Base-by-base conservation (phyloP, 2,329 filamentous ascomycete species). In the Shiraia bambusicola region DNA sequence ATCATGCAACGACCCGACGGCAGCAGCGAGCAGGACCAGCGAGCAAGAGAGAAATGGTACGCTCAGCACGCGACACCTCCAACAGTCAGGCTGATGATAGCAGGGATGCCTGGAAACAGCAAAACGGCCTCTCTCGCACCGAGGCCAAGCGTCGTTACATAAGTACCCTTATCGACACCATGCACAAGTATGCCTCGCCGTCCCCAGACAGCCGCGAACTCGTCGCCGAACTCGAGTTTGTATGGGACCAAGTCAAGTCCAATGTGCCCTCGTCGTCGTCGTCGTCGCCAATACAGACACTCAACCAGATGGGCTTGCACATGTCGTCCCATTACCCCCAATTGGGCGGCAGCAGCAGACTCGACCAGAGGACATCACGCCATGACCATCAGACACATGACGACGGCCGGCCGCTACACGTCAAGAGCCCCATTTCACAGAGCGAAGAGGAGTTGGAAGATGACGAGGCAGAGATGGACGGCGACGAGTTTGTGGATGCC, bases 231-330 rank as follows among this genome's bases (percentile, higher is more conserved):
- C 81, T 98, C n/a, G 93, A 98, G 71, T 98, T 97, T 60, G 92
- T 98, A 28, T 98, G 93, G 93, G 90, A 96, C 57, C 93, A 97
- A 68, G 92, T 98, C 58, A 95, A 93, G 69, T 86, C 86, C 56
- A 96, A 92, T 59, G 81, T 76, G 7, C 69, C 82, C 9, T 82
- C 85, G 13, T 83, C 84, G 0, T 69, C 27, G 72, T 83, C 28
- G 66, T 78, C 59, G 4, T 70, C 59, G 13, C 65, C 69, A 2
- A 49, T 65, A 13, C 69, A 66, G 28, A 65, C 69, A 12, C 54
- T 71, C 19, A 61, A 71, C 13, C 57, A 56, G 11, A 47, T 54
- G 29, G 63, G 61, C 7, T 45, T 65, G 17, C 64, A 67, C 36
- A 56, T 63, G 30, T 47, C 65, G 11, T 50, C 57, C 1, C 53